Evolutionary conservation across 2,329 filamentous ascomycete species (phyloP), one percentile per base, ranked within the genome.

Genomic region (Claviceps paspali): DNA sequence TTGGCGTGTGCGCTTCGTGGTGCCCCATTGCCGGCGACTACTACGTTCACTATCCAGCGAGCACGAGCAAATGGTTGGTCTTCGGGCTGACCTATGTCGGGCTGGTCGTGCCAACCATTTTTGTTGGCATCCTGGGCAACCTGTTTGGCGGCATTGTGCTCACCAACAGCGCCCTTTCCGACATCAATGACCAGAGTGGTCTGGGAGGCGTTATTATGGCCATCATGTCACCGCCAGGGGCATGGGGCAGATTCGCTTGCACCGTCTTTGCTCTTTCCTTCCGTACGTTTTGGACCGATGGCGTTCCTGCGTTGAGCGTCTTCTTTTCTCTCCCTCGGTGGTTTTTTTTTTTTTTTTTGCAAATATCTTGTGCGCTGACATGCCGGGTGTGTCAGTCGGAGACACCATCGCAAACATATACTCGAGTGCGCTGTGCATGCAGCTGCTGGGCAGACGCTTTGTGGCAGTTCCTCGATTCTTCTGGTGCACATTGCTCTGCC

Each of bases 401-500:
- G 29, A 39, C 23, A 36, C 33, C 5, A 43, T 46, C 35, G 43
- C 42, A 14, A 45, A 45, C 28, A 46, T 45, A 27, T 47, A 47
- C 29, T 47, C 45, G 6, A 43, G 39, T 18, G 45, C 41, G 2
- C 35, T 47, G 12, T 45, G 42, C 30, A 39, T 47, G 26, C 45
- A 47, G 27, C 41, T 47, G 2, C 33, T 47, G 23, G 45, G 45
- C 21, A 38, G 42, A 26, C 41, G 45, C 26, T 47, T 46, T 29
- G 40, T 43, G 29, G 45, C 45, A 12, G 38, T 39, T 17, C 38
- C 38, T 9, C 33, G 38, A 6, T 39, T 39, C 28, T 19, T 36
- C 23, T 48, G 46, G 46, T 47, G 43, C 18, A 27, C 39, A 2
- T 29, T 39, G 8, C 36, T 48, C 24, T 40, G 37, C 26, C 30